These are phyloP conservation scores for Cenchrus americanus DNA, from an alignment of 176 grass and related monocot species.

Conservation along the genomic window DNA sequence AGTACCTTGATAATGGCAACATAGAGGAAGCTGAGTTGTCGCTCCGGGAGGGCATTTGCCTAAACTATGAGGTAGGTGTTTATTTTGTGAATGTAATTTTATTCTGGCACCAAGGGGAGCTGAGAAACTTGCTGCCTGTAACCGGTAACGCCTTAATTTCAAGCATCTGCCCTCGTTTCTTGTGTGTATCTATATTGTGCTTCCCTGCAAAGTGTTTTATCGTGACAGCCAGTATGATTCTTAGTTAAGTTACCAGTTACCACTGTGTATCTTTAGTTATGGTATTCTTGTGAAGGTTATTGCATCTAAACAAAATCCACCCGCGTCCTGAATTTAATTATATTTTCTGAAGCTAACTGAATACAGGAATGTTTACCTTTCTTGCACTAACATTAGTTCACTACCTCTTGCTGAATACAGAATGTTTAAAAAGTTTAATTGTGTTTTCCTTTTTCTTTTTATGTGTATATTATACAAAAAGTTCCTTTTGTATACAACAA, in stretches of 20 bases:
- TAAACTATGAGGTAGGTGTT: constrained; percentile 80
- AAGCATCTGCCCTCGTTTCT: constrained; percentile 18
- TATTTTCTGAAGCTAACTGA: background rate
- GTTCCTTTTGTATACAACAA: background rate
- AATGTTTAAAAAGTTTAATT: constrained; percentile 3
- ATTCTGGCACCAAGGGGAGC: background rate
- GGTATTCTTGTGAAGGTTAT: constrained; percentile 23
- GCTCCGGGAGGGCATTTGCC: constrained; percentile 69
- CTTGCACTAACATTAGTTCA: background rate
- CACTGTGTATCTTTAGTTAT: background rate
- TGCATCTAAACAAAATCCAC: constrained; percentile 1
- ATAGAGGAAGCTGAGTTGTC: constrained; percentile 91
- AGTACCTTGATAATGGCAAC: constrained; percentile 64
- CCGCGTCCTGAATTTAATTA: background rate
- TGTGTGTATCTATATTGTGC: constrained; percentile 15
- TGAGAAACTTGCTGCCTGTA: constrained; percentile 29
- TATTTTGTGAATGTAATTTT: constrained; percentile 33
- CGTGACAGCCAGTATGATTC: background rate
- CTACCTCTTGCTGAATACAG: background rate
- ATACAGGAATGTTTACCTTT: constrained; percentile 17
- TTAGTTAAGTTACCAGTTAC: background rate
- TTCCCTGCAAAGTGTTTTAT: constrained; percentile 35
- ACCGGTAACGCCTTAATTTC: background rate
- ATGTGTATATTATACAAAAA: constrained; percentile 10
- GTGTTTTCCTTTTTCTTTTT: background rate